phyloP scores from a whole-genome alignment of 2,329 filamentous ascomycete genomes.

The Hypomyces perniciosus region DNA sequence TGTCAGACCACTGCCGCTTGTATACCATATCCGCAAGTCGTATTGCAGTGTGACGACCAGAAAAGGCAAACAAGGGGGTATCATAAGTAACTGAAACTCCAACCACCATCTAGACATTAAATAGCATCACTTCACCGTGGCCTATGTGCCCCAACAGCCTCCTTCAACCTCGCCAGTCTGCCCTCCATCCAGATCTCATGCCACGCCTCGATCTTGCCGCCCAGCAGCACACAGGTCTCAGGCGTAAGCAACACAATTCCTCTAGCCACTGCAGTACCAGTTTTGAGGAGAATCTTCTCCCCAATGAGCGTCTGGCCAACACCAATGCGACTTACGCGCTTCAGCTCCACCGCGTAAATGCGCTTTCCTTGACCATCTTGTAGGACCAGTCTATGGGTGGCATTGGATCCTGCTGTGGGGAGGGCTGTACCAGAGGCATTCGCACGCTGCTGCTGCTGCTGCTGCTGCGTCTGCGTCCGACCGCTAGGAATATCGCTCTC shows the following conservation, averaged over 20 bases:
- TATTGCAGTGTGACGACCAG: neutral
- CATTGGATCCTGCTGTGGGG: conserved; percentile 32
- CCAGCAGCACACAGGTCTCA: conserved; percentile 62
- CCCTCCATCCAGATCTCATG: conserved; percentile 72
- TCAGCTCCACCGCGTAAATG: conserved; percentile 67
- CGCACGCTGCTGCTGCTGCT: neutral
- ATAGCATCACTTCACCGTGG: conserved; percentile 2
- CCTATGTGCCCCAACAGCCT: conserved; percentile 42
- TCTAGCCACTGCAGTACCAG: conserved; percentile 60
- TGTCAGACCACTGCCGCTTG: too few relatives aligned
- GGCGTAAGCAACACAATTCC: conserved; percentile 76
- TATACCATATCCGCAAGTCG: neutral
- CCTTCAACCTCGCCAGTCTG: conserved; percentile 62
- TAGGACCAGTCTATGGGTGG: conserved; percentile 73
- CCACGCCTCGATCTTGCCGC: conserved; percentile 77
- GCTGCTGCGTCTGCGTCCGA: conserved; percentile 14
- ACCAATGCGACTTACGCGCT: conserved; percentile 57
- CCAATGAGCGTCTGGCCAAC: conserved; percentile 66
- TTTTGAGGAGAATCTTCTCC: conserved; percentile 69
- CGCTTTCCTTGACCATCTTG: conserved; percentile 71
- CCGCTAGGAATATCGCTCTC: conserved; percentile 35
- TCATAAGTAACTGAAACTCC: conserved; percentile 10
- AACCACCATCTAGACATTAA: neutral
- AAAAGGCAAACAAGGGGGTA: conserved; percentile 4
- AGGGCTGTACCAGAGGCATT: conserved; percentile 12